Evolutionary conservation across 2,329 filamentous ascomycete genomes (phyloP).

Genomic region (Celoporthe dispersa): DNA sequence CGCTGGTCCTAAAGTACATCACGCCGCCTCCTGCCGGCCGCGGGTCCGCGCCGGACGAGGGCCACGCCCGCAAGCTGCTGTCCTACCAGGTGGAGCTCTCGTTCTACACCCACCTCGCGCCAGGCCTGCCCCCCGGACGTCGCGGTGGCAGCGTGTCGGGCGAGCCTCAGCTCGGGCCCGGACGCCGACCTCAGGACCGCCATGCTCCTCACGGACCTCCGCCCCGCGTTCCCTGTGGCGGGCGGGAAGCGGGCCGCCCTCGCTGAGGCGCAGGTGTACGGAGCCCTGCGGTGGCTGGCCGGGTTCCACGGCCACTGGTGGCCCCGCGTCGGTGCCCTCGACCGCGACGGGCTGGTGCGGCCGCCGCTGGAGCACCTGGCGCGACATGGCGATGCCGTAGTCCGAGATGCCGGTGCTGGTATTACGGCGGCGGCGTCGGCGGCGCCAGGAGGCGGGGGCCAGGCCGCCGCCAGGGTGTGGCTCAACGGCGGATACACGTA

Average conservation of each 20-base stretch:
- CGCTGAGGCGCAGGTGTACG: slow-evolving; percentile 50
- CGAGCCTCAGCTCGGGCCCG: slow-evolving; percentile 44
- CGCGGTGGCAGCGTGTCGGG: slow-evolving; percentile 55
- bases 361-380: slow-evolving; percentile 60
- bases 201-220: slow-evolving; percentile 62
- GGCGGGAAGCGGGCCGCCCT: slow-evolving; percentile 58
- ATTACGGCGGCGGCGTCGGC: not conserved
- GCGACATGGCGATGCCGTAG: slow-evolving; percentile 16
- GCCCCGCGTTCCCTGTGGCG: slow-evolving; percentile 56
- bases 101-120: slow-evolving; percentile 64
- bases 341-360: slow-evolving; percentile 44
- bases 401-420: not conserved
- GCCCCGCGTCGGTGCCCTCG: slow-evolving; percentile 36
- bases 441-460: not conserved
- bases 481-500: slow-evolving; percentile 72
- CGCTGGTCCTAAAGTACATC: slow-evolving; percentile 64
- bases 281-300: slow-evolving; percentile 66
- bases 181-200: slow-evolving; percentile 50
- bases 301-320: slow-evolving; percentile 63
- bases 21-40: slow-evolving; percentile 49
- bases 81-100: slow-evolving; percentile 70
- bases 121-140: slow-evolving; percentile 48
- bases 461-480: slow-evolving; percentile 52
- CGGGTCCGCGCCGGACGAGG: slow-evolving; percentile 52
- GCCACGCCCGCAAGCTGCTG: slow-evolving; percentile 67